A percentile compares a stretch with the other conserved stretches of the same genome.
phyloP scores from a whole-genome alignment of 192 early-diverging fungal genomes.

The Geranomyces variabilis region DNA sequence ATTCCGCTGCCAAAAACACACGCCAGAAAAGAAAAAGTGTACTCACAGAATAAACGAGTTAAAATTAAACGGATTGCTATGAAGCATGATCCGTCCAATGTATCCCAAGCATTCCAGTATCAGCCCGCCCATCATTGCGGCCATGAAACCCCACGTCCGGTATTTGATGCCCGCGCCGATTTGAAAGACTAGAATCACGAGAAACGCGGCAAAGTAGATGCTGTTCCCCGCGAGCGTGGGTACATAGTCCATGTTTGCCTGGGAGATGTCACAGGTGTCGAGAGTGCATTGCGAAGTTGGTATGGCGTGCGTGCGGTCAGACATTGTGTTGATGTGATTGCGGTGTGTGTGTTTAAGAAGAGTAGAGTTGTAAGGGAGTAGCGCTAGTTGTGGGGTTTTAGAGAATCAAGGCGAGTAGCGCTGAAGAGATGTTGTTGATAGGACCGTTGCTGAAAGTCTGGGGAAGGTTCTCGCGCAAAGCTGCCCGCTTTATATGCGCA shows the following conservation, averaged over 20 bases:
- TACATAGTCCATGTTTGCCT: background rate
- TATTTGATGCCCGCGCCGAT: background rate
- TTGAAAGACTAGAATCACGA: background rate
- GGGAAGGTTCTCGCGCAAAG: no score
- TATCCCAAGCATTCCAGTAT: slow-evolving; percentile 6
- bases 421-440: no score
- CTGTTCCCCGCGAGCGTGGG: slow-evolving; percentile 6
- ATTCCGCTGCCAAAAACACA: no score
- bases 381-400: no score
- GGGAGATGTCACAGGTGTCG: background rate
- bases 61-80: slow-evolving; percentile 2
- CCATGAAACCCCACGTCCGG: slow-evolving; percentile 8
- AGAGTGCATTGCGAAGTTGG: background rate
- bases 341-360: no score
- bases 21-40: no score
- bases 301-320: background rate
- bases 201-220: slow-evolving; percentile 6
- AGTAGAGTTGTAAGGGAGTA: no score
- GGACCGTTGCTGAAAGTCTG: no score
- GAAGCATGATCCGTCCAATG: slow-evolving; percentile 10
- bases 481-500: no score
- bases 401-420: no score
- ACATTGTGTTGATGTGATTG: background rate
- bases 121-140: background rate
- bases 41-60: slow-evolving; percentile 10